phyloP scores from a whole-genome alignment of 75 land plant genomes.

The Selaginella moellendorffii region DNA sequence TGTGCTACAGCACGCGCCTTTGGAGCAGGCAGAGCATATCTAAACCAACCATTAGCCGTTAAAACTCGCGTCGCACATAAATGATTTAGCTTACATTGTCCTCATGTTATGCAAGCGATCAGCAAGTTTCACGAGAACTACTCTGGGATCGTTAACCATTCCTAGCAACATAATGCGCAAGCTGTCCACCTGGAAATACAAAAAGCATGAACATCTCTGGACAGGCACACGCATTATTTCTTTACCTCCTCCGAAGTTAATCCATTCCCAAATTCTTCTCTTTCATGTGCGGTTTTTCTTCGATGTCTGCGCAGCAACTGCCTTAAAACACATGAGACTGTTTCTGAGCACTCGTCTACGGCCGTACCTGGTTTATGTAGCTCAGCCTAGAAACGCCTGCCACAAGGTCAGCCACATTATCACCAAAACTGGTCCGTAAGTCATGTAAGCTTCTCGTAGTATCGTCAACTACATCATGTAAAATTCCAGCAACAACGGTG shows the following conservation, averaged over 20 bases:
- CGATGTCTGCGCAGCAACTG: conserved; percentile 84
- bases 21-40: conserved; percentile 65
- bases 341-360: neutral
- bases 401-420: conserved; percentile 81
- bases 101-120: conserved; percentile 97
- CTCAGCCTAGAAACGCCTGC: conserved; percentile 87
- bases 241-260: conserved; percentile 69
- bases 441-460: conserved; percentile 37
- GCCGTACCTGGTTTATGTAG: conserved; percentile 72
- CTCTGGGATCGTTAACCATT: conserved; percentile 96
- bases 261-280: conserved; percentile 19
- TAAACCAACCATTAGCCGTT: conserved; percentile 5
- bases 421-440: conserved; percentile 62
- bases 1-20: conserved; percentile 93
- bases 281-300: conserved; percentile 36
- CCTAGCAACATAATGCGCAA: conserved; percentile 88
- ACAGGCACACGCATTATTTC: no score
- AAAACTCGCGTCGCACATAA: neutral
- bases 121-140: conserved; percentile 92
- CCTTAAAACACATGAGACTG: conserved; percentile 5
- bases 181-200: conserved; percentile 46
- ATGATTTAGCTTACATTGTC: conserved; percentile 43
- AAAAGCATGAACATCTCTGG: neutral
- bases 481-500: conserved; percentile 88
- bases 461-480: conserved; percentile 95